Evolutionary conservation across 495 filamentous ascomycete genomes (phyloP).

Genomic region (Aspergillus ostianus): DNA sequence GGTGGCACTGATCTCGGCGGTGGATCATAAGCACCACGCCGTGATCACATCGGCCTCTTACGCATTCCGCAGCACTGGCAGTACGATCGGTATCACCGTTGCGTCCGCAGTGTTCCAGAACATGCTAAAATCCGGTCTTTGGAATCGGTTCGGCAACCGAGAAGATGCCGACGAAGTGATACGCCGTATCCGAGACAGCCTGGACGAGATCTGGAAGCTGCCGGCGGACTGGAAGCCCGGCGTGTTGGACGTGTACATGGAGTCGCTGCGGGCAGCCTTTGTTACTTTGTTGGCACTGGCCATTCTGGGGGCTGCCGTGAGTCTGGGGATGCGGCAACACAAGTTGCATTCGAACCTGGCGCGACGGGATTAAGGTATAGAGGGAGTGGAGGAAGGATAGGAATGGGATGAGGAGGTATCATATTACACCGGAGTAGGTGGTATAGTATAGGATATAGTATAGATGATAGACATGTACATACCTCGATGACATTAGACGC

Average conservation of each 20-base stretch:
- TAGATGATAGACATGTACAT: too few species aligned
- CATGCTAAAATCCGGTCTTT: constrained; percentile 53
- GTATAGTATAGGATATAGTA: too few species aligned
- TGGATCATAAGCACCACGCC: constrained; percentile 79
- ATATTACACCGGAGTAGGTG: too few species aligned
- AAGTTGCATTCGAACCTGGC: constrained; percentile 70
- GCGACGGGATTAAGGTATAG: constrained; percentile 31
- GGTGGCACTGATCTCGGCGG: constrained; percentile 75
- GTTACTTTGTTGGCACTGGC: constrained; percentile 61
- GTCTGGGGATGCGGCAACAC: constrained; percentile 74
- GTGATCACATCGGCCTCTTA: constrained; percentile 83
- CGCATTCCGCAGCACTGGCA: constrained; percentile 77
- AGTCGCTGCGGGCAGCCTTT: constrained; percentile 75
- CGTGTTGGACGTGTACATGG: constrained; percentile 72
- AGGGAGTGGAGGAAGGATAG: not conserved
- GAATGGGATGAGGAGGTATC: too few species aligned
- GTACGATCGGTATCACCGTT: constrained; percentile 78
- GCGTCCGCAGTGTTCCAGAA: constrained; percentile 82
- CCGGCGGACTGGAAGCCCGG: constrained; percentile 68
- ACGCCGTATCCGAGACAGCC: constrained; percentile 63
- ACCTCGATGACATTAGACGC: too few species aligned
- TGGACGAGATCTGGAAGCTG: constrained; percentile 70
- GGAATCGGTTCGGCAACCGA: constrained; percentile 63
- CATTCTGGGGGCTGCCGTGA: constrained; percentile 56
- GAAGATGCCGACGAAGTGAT: constrained; percentile 69